Evolutionary conservation across 2,329 filamentous ascomycete genomes (phyloP).

Genomic region (Leptographium radiaticola): DNA sequence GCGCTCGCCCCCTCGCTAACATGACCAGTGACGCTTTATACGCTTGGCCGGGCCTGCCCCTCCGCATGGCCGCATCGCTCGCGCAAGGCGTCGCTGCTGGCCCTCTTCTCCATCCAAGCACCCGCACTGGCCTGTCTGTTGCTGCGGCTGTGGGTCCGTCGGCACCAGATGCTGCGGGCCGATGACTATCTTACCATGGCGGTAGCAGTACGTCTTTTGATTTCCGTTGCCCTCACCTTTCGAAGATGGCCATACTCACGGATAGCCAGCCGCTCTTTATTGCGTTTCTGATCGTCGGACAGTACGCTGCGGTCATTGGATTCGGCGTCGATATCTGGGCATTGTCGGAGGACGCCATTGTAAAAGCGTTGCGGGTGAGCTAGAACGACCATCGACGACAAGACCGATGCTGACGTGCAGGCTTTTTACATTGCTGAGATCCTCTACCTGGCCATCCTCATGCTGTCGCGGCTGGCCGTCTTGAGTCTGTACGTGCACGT

Average conservation of each 20-base stretch:
- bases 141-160: constrained; percentile 24
- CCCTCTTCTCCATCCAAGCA: constrained; percentile 22
- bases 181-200: constrained; percentile 27
- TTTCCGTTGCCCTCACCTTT: neutral
- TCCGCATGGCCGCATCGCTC: constrained; percentile 15
- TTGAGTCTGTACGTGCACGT: constrained; percentile 21
- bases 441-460: constrained; percentile 19
- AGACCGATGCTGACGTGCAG: constrained; percentile 9
- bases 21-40: neutral
- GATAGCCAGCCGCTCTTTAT: constrained; percentile 16
- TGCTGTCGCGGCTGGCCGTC: constrained; percentile 19
- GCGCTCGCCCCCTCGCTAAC: neutral
- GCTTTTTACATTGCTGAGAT: constrained; percentile 21
- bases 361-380: constrained; percentile 18
- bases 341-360: constrained; percentile 16
- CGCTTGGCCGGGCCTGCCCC: neutral
- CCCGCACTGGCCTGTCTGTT: constrained; percentile 21
- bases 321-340: constrained; percentile 27
- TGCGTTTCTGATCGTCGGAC: constrained; percentile 19
- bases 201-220: constrained; percentile 17
- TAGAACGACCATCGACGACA: neutral
- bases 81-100: constrained; percentile 19
- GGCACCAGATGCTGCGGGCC: constrained; percentile 17
- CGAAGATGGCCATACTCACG: neutral
- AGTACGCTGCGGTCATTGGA: constrained; percentile 16